Evolutionary conservation across 2,329 filamentous ascomycete genomes (phyloP), one percentile per base, ranked within the genome.

Genomic region (Didymellaceae sp.): DNA sequence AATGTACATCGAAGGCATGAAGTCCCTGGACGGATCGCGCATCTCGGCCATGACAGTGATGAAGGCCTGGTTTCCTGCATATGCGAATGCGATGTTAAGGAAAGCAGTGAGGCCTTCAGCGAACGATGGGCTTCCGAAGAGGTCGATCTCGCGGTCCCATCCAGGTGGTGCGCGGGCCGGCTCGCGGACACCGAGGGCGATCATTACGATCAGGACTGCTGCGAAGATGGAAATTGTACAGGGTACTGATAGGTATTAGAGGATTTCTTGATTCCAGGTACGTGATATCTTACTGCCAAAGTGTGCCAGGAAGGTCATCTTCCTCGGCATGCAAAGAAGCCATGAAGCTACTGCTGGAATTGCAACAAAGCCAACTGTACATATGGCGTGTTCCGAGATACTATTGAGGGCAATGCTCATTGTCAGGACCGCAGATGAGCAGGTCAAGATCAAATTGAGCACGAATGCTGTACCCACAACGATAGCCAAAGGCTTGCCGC

Each of bases 21-120:
- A 51, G 50, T 2, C 86, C 78, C 78, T 77, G 14, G 18, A 48
- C n/a, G 45, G 45, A 24, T 48, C 17, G 3, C 81, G 78, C 69
- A 88, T 78, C 68, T 88, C 86, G 25, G 78, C 78, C 63, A 87
- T 85, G 63, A 88, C 80, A 49, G 77, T 80, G 67, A 87, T 86
- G 73, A 87, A 88, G 52, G 83, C 84, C 17, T 84, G 82, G 8
- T 42, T 48, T 5, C 45, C 45, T 6, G 45, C 37, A 24, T 39
- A 44, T 40, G 87, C 86, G 54, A 89, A 86, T 52, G 87, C 79
- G 45, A 90, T 88, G 73, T 88, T 88, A 3, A 65, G 44, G 6
- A 58, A 45, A 13, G 56, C 26, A 13, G 38, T 38, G 11, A 60
- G 48, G 5, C 38, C 42, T 47, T 52, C 38, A 6, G 41, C 40